Base-by-base conservation (phyloP, 2,329 filamentous ascomycete genomes). In the Sordariomycetes sp. region DNA sequence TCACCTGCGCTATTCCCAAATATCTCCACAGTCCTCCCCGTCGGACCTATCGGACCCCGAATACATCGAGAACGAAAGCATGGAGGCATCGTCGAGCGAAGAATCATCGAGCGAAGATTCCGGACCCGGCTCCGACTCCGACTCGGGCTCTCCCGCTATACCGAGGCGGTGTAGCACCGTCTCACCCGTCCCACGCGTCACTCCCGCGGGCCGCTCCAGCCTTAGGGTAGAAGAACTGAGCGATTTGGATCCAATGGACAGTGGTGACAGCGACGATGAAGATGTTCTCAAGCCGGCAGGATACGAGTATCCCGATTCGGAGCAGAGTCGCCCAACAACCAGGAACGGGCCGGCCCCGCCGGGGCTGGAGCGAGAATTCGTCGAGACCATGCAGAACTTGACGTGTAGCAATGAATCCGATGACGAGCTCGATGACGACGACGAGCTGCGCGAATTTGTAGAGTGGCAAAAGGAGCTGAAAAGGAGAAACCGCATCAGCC, bases 361-460 rank as follows among this genome's bases (percentile, higher is more conserved):
- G 24, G 46, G 48, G 16, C 65, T 76, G 12, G 74, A 79, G 60
- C 70, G 67, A 24, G 69, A 67, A 51, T 74, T 80, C 65, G 71
- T 78, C 65, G 70, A 69, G 34, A 71, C 75, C 40, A 69, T 80
- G 53, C 66, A 66, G 37, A 75, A 77, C 40, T 74, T 81, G 57
- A 74, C 74, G 54, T 77, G 76, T 66, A 72, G 70, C 58, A 70
- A 72, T 48, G 60, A 61, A 37, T 61, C 60, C 7, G 61, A 61
- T 80, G 10, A 65, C 65, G 60, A 86, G 81, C 40, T 79, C 69
- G 20, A 86, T 72, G 5, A 73, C 67, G 73, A 86, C 84, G 25
- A 78, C 67, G 54, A 75, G 69, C 67, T 85, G 78, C 0, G 76
- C 67, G 2, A 70, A 37, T 62, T 62, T 46, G 53, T 56, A 4